Percentiles rank a stretch among this genome's conserved stretches.
Conservation (phyloP, 2,329 filamentous ascomycete species). For the Phyllosticta citribraziliensis region DNA sequence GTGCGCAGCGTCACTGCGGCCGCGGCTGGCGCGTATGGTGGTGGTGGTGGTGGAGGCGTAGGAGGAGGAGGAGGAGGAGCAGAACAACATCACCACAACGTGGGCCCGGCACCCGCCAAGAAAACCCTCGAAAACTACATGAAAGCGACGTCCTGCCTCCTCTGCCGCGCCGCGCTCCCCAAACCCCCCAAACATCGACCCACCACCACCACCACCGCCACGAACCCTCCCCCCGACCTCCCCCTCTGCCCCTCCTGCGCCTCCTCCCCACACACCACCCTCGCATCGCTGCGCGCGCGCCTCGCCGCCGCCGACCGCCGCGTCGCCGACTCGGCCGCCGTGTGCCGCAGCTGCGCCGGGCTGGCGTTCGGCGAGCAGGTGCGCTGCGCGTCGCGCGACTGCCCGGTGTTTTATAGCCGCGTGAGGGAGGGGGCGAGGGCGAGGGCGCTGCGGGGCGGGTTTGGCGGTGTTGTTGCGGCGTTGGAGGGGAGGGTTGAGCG, state of each 20-base stretch:
- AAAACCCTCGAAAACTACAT: constrained; percentile 93
- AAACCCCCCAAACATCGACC: constrained; percentile 35
- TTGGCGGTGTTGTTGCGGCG: constrained; percentile 19
- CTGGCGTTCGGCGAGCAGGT: constrained; percentile 66
- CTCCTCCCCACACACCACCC: constrained; percentile 45
- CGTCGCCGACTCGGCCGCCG: constrained; percentile 51
- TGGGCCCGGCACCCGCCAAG: constrained; percentile 25
- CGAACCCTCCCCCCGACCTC: constrained; percentile 16
- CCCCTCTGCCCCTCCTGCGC: constrained; percentile 53
- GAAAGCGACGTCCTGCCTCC: constrained; percentile 65
- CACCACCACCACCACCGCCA: constrained; percentile 18
- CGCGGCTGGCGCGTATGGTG: not conserved
- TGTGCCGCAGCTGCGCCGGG: constrained; percentile 75
- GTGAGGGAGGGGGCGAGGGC: constrained; percentile 45
- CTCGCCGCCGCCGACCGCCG: constrained; percentile 55
- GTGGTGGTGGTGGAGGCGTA: constrained; percentile 4
- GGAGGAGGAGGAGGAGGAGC: constrained; percentile 5
- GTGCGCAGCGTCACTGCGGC: constrained; percentile 50
- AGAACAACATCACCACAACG: not conserved
- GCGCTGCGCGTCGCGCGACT: constrained; percentile 83
- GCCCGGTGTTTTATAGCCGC: constrained; percentile 79
- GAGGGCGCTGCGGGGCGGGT: constrained; percentile 16
- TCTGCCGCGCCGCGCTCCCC: constrained; percentile 57
- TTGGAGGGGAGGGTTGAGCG: constrained; percentile 17
- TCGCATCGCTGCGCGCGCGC: constrained; percentile 54